phyloP scores from a whole-genome alignment of 148 eudicot genomes.

The Silene latifolia region DNA sequence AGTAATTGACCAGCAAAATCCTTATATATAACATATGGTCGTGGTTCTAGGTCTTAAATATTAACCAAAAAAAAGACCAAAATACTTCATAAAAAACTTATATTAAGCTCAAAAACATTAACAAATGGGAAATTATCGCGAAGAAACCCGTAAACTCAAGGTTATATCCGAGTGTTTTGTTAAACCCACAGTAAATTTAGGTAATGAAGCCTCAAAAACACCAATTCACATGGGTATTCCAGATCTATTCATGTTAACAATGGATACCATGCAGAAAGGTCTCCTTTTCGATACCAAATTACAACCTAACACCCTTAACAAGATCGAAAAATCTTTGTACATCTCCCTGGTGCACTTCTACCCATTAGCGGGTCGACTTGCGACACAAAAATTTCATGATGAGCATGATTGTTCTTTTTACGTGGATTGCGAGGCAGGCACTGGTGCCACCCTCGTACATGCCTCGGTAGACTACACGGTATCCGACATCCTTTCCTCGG shows the following conservation, averaged over 20 bases:
- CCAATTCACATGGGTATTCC: neutral
- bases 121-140: constrained; percentile 21
- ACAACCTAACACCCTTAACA: neutral
- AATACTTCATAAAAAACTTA: too few species aligned
- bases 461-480: constrained; percentile 17
- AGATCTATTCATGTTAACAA: constrained; percentile 9
- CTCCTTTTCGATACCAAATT: constrained; percentile 16
- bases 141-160: neutral
- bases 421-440: constrained; percentile 32
- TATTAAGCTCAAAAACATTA: too few species aligned
- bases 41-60: too few species aligned
- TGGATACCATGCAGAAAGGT: constrained; percentile 25
- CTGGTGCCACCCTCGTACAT: constrained; percentile 44
- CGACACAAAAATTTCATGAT: neutral
- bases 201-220: neutral
- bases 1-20: too few species aligned
- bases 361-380: constrained; percentile 13
- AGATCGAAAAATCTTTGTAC: neutral
- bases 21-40: too few species aligned
- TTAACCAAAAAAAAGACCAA: too few species aligned
- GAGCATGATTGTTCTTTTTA: constrained; percentile 10
- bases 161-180: constrained; percentile 20
- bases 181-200: constrained; percentile 14
- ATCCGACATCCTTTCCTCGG: constrained; percentile 18
- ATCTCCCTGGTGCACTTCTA: constrained; percentile 14